Base-by-base conservation (phyloP, 2,329 filamentous ascomycete species). In the Ophiognomonia clavigignenti-juglandacearum region DNA sequence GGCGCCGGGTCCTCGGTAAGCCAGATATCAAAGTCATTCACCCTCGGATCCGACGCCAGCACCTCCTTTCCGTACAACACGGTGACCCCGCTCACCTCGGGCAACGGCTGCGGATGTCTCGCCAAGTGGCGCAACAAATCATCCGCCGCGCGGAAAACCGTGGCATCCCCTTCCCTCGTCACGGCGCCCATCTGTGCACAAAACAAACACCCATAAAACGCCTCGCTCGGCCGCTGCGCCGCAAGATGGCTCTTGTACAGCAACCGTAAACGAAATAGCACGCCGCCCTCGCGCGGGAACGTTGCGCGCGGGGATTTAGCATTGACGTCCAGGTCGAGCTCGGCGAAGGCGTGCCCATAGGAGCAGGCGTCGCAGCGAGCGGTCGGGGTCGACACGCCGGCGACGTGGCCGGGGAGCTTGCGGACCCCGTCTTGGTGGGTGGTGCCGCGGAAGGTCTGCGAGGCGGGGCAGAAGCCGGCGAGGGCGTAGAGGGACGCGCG, bases 221-320 rank as follows among this genome's bases (percentile, higher is more conserved):
- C 59, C 22, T 65, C 61, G 27, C 59, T 54, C 27, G 63, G 56
- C 14, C 56, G 56, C 5, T 50, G 55, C 11, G 59, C 60, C n/a
- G 57, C 46, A 3, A 72, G 50, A 45, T 72, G 69, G 13, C 65
- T 70, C 45, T 72, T 72, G 56, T 66, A 69, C 10, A 71, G 59
- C 22, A 72, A 61, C 0, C 69, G 64, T 13, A 68, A 58, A 5
- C 69, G 68, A 54, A 67, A 71, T 1, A 60, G 56, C 4, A 67
- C 57, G 3, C 65, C 66, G 1, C 32, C 38, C 6, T 23, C 31
- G 10, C 47, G 43, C 2, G 39, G 47, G 27, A 50, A 46, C 3
- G 47, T 50, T 5, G 47, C 47, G 8, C 43, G 38, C 7, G 47
- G 39, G 14, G 39, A n/a, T 14, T 39, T 35, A 14, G 47, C 36